Evolutionary conservation across 805 yeast genomes (phyloP).

Genomic region (Yarrowia sp.): DNA sequence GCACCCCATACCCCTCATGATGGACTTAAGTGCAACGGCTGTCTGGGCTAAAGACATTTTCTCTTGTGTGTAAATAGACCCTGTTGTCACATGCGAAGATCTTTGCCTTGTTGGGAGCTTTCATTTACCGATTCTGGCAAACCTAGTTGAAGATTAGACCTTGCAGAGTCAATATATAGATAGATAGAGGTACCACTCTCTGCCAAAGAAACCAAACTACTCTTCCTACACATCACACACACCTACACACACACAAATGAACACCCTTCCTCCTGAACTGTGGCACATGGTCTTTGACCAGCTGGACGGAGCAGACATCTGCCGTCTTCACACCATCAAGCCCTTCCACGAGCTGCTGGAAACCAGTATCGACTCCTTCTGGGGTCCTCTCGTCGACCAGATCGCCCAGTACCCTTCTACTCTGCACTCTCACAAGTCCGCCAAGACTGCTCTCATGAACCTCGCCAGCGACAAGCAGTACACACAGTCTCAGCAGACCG

Average conservation of each 20-base stretch:
- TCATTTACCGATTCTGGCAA: background rate
- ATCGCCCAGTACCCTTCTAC: background rate
- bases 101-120: background rate
- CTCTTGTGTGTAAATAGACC: background rate
- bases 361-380: background rate
- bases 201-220: background rate
- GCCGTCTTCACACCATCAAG: background rate
- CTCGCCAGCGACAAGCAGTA: background rate
- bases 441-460: background rate
- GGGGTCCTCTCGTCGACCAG: background rate
- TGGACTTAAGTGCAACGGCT: background rate
- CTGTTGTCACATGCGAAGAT: constrained; percentile 16
- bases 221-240: background rate
- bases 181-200: background rate
- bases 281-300: constrained; percentile 14
- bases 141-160: background rate
- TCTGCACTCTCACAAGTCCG: background rate
- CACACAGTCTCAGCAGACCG: background rate
- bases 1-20: constrained; percentile 20
- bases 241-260: background rate
- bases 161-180: background rate
- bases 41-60: background rate
- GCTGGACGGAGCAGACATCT: background rate
- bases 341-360: constrained; percentile 9
- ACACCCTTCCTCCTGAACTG: background rate